Percentiles rank a stretch among this genome's conserved stretches.
Conservation (phyloP, 768 basidiomycete genomes). For the Rhizopogon vulgaris region DNA sequence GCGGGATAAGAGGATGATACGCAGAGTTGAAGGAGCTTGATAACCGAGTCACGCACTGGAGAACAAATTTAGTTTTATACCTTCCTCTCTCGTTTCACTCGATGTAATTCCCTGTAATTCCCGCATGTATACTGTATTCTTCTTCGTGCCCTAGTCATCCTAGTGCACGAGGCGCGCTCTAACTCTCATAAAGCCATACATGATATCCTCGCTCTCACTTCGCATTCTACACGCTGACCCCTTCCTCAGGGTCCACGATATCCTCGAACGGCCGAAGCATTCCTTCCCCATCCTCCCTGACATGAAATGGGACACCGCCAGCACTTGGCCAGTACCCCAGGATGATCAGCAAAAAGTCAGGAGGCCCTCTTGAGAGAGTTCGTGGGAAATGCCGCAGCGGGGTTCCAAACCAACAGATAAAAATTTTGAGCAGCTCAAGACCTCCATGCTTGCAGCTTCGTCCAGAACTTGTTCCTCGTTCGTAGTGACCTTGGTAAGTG, state of each 20-base stretch:
- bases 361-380: not conserved
- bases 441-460: not conserved
- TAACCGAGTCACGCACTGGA: slow-evolving; percentile 10
- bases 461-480: not conserved
- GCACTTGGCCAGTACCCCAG: too few species aligned
- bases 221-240: not conserved
- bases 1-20: slow-evolving; percentile 76
- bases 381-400: not conserved
- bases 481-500: not conserved
- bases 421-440: not conserved
- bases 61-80: slow-evolving; percentile 12
- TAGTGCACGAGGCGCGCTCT: slow-evolving; percentile 81
- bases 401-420: not conserved
- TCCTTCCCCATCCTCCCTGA: slow-evolving; percentile 85
- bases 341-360: too few species aligned
- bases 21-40: slow-evolving; percentile 48
- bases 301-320: slow-evolving; percentile 86
- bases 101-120: not conserved
- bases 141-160: slow-evolving; percentile 43
- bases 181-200: slow-evolving; percentile 71
- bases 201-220: slow-evolving; percentile 39
- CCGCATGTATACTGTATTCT: not conserved
- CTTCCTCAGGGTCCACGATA: slow-evolving; percentile 70
- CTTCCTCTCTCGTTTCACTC: not conserved
- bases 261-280: slow-evolving; percentile 72